These are phyloP conservation scores for Xylaria palmicola DNA, from an alignment of 495 filamentous ascomycete genomes.

Conservation along the genomic window DNA sequence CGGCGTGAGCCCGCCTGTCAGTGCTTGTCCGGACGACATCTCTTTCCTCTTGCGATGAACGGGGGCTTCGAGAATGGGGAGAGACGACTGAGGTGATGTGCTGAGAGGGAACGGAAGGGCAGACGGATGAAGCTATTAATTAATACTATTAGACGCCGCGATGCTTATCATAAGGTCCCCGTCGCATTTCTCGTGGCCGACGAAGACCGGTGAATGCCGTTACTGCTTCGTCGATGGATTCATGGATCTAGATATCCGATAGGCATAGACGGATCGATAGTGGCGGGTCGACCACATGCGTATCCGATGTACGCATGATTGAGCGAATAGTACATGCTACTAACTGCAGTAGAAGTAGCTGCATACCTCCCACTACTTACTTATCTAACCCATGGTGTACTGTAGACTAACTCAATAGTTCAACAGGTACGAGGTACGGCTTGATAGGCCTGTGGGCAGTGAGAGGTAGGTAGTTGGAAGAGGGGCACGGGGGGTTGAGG, in stretches of 20 bases:
- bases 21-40: constrained; percentile 19
- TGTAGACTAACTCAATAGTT: no score
- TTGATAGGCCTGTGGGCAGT: no score
- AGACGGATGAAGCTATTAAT: not conserved
- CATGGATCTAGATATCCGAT: not conserved
- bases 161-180: not conserved
- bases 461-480: not conserved
- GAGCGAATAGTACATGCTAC: no score
- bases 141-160: no score
- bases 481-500: not conserved
- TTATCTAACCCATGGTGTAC: no score
- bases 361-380: no score
- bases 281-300: not conserved
- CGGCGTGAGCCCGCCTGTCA: constrained; percentile 59
- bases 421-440: no score
- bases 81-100: not conserved
- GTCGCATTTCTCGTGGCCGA: not conserved
- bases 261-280: constrained; percentile 8
- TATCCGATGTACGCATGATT: not conserved
- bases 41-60: not conserved
- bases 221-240: not conserved
- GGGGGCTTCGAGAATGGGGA: not conserved
- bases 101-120: no score
- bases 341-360: no score
- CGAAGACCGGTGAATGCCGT: constrained; percentile 1